Evolutionary conservation across 345 rosid species (phyloP).

Genomic region (Gossypioides kirkii): DNA sequence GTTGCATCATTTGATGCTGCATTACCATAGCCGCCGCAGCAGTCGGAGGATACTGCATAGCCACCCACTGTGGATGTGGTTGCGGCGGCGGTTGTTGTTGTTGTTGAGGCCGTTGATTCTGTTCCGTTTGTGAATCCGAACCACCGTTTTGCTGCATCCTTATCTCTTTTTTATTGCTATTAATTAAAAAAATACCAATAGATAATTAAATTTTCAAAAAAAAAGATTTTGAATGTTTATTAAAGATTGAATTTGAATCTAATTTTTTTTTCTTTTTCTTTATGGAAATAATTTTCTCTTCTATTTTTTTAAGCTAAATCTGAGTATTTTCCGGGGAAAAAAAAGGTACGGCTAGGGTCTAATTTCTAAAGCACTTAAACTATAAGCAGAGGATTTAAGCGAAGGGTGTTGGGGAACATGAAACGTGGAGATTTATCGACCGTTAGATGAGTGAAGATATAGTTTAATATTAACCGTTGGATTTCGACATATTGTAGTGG

Average conservation of each 20-base stretch:
- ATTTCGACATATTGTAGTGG: background rate
- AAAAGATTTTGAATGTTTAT: background rate
- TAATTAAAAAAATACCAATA: background rate
- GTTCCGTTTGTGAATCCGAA: constrained; percentile 36
- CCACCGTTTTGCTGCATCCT: constrained; percentile 61
- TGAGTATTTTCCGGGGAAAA: constrained; percentile 7
- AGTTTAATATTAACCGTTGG: constrained; percentile 26
- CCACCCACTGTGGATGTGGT: constrained; percentile 55
- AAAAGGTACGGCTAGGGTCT: constrained; percentile 24
- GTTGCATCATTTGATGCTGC: constrained; percentile 80
- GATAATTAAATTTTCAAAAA: background rate
- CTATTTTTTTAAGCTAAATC: constrained; percentile 6
- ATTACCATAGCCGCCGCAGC: constrained; percentile 75
- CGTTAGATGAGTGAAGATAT: constrained; percentile 24
- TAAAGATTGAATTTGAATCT: background rate
- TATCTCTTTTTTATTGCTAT: constrained; percentile 6
- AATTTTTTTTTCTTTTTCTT: background rate
- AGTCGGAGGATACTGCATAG: constrained; percentile 73
- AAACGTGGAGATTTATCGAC: constrained; percentile 29
- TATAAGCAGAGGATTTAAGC: constrained; percentile 18
- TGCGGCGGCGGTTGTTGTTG: constrained; percentile 27
- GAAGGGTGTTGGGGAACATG: constrained; percentile 19
- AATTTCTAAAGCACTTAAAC: background rate
- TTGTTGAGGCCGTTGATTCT: constrained; percentile 17
- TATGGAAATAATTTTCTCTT: background rate